A percentile compares a stretch with the other conserved stretches of the same genome.
Evolutionary conservation across 2,329 filamentous ascomycete genomes (phyloP).

Genomic region (Apiospora koreana): DNA sequence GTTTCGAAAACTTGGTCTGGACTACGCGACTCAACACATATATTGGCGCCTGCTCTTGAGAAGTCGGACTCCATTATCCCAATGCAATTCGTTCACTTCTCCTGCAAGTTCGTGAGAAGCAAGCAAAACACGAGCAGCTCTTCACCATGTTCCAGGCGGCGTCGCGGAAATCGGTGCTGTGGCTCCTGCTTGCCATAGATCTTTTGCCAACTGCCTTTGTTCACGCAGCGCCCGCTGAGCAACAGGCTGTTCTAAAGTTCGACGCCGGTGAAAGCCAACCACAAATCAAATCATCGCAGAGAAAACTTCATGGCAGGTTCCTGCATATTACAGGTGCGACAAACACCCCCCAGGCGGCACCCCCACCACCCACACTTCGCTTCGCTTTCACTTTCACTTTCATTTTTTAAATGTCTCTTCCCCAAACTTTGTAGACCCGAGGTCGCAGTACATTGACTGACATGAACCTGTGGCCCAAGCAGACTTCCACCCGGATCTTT

Average conservation of each 20-base stretch:
- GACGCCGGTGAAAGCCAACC: conserved; percentile 19
- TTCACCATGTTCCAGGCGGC: conserved; percentile 23
- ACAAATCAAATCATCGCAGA: conserved; percentile 17
- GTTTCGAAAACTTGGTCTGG: not conserved
- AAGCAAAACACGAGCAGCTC: not conserved
- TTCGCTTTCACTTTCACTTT: conserved; percentile 3
- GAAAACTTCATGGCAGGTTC: conserved; percentile 68
- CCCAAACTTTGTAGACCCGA: conserved; percentile 13
- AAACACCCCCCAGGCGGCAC: conserved; percentile 20
- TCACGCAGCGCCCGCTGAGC: conserved; percentile 23
- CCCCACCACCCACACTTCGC: conserved; percentile 19
- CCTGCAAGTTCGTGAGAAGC: conserved; percentile 9
- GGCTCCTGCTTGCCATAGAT: conserved; percentile 23
- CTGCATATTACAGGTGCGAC: conserved; percentile 81
- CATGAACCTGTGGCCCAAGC: conserved; percentile 15
- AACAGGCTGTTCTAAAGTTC: conserved; percentile 27
- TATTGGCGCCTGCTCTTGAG: not conserved
- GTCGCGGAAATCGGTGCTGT: conserved; percentile 17
- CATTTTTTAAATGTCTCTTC: conserved; percentile 14
- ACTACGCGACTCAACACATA: not conserved
- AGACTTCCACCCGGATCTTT: conserved; percentile 92
- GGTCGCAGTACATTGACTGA: conserved; percentile 14
- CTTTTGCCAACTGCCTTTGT: conserved; percentile 28
- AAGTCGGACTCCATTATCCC: not conserved
- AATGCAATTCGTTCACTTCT: not conserved